phyloP scores from a whole-genome alignment of 352 stramenopile species.

The Globisporangium polare region DNA sequence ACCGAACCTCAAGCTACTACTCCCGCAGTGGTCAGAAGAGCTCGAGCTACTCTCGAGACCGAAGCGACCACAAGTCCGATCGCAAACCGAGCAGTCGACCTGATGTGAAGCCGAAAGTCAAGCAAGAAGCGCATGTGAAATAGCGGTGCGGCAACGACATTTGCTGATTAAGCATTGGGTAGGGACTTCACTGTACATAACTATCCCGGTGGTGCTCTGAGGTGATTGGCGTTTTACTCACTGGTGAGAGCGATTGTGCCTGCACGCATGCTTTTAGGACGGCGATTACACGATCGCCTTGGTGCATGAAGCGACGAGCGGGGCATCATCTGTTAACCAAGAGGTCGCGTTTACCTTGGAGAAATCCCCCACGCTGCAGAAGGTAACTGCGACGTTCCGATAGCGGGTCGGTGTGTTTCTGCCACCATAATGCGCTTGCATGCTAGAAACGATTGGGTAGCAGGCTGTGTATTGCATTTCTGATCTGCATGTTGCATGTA shows the following conservation, averaged over 20 bases:
- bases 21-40: slow-evolving; percentile 8
- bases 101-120: slow-evolving; percentile 9
- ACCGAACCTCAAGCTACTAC: slow-evolving; percentile 16
- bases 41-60: slow-evolving; percentile 12
- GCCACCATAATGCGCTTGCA: slow-evolving; percentile 1
- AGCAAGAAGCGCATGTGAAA: slow-evolving; percentile 10
- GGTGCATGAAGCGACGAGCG: neutral
- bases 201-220: neutral
- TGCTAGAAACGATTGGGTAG: neutral
- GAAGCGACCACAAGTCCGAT: slow-evolving; percentile 6
- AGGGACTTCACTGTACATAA: neutral
- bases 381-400: neutral
- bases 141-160: neutral
- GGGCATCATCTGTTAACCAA: neutral
- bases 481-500: slow-evolving; percentile 5
- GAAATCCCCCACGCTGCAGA: slow-evolving; percentile 3
- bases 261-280: neutral
- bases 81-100: slow-evolving; percentile 7
- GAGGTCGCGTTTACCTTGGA: neutral
- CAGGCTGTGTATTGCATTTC: neutral
- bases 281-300: neutral
- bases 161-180: neutral
- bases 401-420: neutral
- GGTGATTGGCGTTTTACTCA: neutral
- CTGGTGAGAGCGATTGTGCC: neutral